Evolutionary conservation across 116 monocot species (phyloP).

Genomic region (Phalaenopsis hybrid): DNA sequence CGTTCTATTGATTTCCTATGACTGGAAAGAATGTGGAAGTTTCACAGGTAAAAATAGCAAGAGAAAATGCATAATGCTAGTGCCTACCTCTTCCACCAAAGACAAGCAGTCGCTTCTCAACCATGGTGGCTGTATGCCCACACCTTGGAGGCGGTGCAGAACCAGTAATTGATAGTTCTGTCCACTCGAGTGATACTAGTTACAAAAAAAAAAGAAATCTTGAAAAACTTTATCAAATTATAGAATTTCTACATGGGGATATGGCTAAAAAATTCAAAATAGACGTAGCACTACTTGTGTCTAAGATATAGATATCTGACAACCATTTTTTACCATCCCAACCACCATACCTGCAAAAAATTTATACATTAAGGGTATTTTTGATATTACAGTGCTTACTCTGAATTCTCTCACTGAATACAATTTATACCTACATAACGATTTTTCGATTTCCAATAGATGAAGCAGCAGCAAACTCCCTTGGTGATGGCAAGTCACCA

Average conservation of each 20-base stretch:
- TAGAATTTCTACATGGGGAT: conserved; percentile 2
- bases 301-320: conserved; percentile 91
- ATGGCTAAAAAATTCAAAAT: conserved; percentile 4
- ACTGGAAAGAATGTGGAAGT: not conserved
- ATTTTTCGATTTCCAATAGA: conserved; percentile 91
- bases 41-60: not conserved
- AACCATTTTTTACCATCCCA: conserved; percentile 99
- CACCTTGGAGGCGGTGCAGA: conserved; percentile 81
- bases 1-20: not conserved
- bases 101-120: conserved; percentile 85
- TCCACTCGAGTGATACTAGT: conserved; percentile 94
- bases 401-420: not conserved
- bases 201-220: conserved; percentile 6
- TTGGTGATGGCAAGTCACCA: conserved; percentile 92
- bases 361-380: not conserved
- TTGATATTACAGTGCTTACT: not conserved
- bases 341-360: conserved; percentile 76
- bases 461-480: conserved; percentile 92
- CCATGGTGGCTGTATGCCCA: conserved; percentile 92
- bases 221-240: conserved; percentile 5
- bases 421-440: conserved; percentile 57
- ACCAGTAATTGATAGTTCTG: conserved; percentile 73
- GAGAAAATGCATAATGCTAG: not conserved
- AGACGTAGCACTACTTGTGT: conserved; percentile 56
- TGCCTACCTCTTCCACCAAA: conserved; percentile 91